Evolutionary conservation across 768 basidiomycete genomes (phyloP).

Genomic region (Russula compacta): DNA sequence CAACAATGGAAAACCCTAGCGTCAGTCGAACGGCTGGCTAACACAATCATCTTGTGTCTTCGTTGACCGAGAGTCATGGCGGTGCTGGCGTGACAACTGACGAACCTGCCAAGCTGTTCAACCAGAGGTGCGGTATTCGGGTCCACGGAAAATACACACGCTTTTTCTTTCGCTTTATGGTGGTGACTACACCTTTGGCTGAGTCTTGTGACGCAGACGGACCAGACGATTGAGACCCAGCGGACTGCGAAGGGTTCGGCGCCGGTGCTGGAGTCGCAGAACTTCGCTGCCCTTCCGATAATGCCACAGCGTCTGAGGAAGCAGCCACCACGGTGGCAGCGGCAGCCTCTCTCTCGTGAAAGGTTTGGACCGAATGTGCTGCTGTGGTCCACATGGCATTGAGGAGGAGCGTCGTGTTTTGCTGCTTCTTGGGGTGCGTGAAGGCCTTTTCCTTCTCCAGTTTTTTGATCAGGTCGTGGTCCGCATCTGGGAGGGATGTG

Average conservation of each 20-base stretch:
- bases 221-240: slow-evolving; percentile 29
- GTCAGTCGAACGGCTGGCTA: not conserved
- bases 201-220: slow-evolving; percentile 39
- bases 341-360: slow-evolving; percentile 31
- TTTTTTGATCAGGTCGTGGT: slow-evolving; percentile 5
- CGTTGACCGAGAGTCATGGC: not conserved
- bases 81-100: slow-evolving; percentile 9
- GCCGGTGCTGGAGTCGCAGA: slow-evolving; percentile 29
- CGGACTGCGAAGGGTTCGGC: slow-evolving; percentile 22
- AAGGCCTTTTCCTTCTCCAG: slow-evolving; percentile 13
- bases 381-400: slow-evolving; percentile 79
- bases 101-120: not conserved
- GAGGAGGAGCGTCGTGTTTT: slow-evolving; percentile 59
- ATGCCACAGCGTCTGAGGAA: not conserved
- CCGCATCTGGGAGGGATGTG: slow-evolving; percentile 8
- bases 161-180: slow-evolving; percentile 69
- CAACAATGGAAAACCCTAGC: not conserved
- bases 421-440: slow-evolving; percentile 40
- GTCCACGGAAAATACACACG: slow-evolving; percentile 40
- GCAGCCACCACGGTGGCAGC: slow-evolving; percentile 25
- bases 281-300: slow-evolving; percentile 20
- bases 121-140: not conserved
- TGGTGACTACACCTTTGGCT: slow-evolving; percentile 40
- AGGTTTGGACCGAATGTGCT: slow-evolving; percentile 49
- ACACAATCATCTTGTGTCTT: not conserved